Evolutionary conservation across 163 green algal species (phyloP).

Genomic region (Volvox carteri): DNA sequence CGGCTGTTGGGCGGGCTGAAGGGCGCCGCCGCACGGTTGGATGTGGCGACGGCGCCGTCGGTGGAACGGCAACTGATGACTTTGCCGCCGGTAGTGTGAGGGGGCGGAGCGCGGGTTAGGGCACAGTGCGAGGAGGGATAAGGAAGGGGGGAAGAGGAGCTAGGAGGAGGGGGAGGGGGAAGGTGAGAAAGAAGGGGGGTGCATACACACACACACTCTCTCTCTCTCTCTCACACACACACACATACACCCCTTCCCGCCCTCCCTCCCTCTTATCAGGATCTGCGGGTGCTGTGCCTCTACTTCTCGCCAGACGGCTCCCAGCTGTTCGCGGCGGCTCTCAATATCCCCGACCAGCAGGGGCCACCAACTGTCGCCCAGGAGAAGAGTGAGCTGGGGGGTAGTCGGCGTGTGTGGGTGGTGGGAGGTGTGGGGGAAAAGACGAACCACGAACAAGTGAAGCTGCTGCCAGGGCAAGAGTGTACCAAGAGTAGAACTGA

Average conservation of each 20-base stretch:
- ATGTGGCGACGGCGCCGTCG: conserved; percentile 37
- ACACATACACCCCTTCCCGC: not conserved
- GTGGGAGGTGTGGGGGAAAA: too few relatives aligned
- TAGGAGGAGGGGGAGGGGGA: not conserved
- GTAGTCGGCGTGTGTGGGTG: too few relatives aligned
- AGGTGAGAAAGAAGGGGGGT: not conserved
- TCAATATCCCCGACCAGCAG: conserved; percentile 59
- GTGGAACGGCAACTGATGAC: conserved; percentile 33
- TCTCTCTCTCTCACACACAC: not conserved
- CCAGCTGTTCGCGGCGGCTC: conserved; percentile 53
- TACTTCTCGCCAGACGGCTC: conserved; percentile 50
- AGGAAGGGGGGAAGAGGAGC: not conserved
- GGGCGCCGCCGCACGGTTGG: conserved; percentile 2
- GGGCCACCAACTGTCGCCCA: not conserved
- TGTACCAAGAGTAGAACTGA: too few relatives aligned
- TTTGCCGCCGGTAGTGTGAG: conserved; percentile 6
- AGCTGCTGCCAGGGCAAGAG: too few relatives aligned
- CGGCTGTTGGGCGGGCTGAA: not conserved
- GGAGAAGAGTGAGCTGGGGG: conserved; percentile 39
- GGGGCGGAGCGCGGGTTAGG: not conserved
- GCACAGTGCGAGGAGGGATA: not conserved
- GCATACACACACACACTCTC: not conserved
- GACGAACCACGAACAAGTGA: too few relatives aligned
- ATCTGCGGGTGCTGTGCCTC: conserved; percentile 48
- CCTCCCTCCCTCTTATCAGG: not conserved